phyloP scores from a whole-genome alignment of 2,329 filamentous ascomycete species.

The Amylocarpus encephaloides region DNA sequence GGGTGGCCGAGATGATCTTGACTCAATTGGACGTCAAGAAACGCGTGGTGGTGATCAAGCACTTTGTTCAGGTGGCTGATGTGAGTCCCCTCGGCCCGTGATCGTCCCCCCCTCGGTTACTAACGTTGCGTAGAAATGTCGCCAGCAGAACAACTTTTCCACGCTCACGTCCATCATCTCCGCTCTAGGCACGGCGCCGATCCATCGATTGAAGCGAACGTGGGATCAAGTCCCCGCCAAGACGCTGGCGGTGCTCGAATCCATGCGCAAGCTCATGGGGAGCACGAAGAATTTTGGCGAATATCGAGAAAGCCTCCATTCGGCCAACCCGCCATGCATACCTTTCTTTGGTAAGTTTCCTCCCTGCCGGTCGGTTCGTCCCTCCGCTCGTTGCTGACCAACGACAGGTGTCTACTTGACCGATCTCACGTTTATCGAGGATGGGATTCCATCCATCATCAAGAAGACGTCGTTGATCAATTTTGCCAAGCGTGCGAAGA shows the following conservation, averaged over 20 bases:
- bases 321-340: slow-evolving; percentile 92
- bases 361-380: slow-evolving; percentile 1
- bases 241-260: slow-evolving; percentile 73
- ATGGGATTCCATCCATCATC: slow-evolving; percentile 92
- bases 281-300: slow-evolving; percentile 98
- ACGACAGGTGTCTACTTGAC: slow-evolving; percentile 82
- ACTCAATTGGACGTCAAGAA: slow-evolving; percentile 93
- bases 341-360: slow-evolving; percentile 79
- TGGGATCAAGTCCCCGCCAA: slow-evolving; percentile 91
- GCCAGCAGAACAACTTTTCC: slow-evolving; percentile 89
- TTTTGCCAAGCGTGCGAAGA: slow-evolving; percentile 97
- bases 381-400: slow-evolving; percentile 9
- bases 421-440: slow-evolving; percentile 96
- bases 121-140: slow-evolving; percentile 69
- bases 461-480: slow-evolving; percentile 98
- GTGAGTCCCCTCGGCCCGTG: slow-evolving; percentile 47
- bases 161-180: slow-evolving; percentile 97
- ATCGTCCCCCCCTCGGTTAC: slow-evolving; percentile 21
- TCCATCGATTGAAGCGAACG: slow-evolving; percentile 85
- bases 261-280: slow-evolving; percentile 90
- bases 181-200: slow-evolving; percentile 86
- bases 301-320: slow-evolving; percentile 88
- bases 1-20: slow-evolving; percentile 98
- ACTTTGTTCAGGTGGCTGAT: slow-evolving; percentile 94
- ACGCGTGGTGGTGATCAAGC: slow-evolving; percentile 94